phyloP scores from a whole-genome alignment of 495 filamentous ascomycete genomes.

The Daldinia grandis region DNA sequence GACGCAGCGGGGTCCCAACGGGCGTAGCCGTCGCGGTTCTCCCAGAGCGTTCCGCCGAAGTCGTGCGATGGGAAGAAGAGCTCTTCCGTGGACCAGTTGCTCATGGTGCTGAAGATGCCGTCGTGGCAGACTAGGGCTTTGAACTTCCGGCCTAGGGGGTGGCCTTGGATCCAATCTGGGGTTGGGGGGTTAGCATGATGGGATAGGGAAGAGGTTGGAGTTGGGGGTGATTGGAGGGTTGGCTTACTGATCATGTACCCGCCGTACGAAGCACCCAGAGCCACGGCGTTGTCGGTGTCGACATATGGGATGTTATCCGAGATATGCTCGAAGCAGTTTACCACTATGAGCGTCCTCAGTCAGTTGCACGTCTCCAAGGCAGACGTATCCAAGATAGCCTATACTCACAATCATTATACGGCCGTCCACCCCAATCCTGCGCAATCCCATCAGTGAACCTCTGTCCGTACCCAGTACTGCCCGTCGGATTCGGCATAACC shows the following conservation, averaged over 20 bases:
- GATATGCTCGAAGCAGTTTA: constrained; percentile 80
- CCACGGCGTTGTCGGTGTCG: constrained; percentile 79
- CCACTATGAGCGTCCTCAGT: constrained; percentile 51
- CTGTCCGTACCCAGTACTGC: constrained; percentile 87
- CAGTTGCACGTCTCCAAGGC: not conserved
- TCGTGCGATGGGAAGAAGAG: constrained; percentile 90
- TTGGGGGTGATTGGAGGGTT: too few species aligned
- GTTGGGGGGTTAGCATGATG: constrained; percentile 20
- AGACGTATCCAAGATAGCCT: not conserved
- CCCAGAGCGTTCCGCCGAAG: constrained; percentile 79
- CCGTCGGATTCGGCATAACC: constrained; percentile 87
- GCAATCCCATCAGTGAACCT: constrained; percentile 78
- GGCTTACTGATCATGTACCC: constrained; percentile 79
- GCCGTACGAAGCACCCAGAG: constrained; percentile 85
- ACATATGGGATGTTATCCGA: constrained; percentile 75
- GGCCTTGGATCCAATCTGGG: constrained; percentile 75
- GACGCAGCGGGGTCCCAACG: constrained; percentile 81
- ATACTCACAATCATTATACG: constrained; percentile 70
- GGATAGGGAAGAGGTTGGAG: not conserved
- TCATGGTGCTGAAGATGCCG: constrained; percentile 82
- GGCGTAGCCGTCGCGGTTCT: constrained; percentile 74
- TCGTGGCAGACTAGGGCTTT: constrained; percentile 92
- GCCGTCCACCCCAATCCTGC: constrained; percentile 78
- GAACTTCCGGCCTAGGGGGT: constrained; percentile 77
- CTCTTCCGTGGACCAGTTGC: constrained; percentile 81